Conservation (phyloP, 2,329 filamentous ascomycete species). For the Fusarium pilosicola region DNA sequence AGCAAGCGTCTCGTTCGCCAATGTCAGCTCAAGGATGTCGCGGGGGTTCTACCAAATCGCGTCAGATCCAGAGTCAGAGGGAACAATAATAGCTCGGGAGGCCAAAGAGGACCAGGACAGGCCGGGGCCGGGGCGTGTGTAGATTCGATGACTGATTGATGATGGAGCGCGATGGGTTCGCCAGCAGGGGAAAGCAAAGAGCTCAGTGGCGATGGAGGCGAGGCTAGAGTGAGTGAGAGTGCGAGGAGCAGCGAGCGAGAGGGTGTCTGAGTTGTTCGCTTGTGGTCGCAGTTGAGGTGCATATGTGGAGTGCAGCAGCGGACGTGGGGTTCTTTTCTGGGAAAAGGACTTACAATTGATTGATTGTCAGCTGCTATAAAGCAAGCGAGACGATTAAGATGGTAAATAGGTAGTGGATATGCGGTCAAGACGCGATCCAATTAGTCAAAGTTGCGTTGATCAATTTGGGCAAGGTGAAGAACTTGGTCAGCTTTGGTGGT, state of each 20-base stretch:
- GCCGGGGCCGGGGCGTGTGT: conserved; percentile 25
- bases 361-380: conserved; percentile 1
- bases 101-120: conserved; percentile 11
- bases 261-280: conserved; percentile 49
- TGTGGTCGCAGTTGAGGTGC: conserved; percentile 43
- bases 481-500: conserved; percentile 2
- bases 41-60: conserved; percentile 39
- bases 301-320: conserved; percentile 44
- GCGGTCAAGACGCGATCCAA: conserved; percentile 25
- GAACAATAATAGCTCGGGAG: conserved; percentile 10
- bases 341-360: conserved; percentile 25
- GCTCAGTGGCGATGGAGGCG: conserved; percentile 13
- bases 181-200: conserved; percentile 25
- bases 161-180: conserved; percentile 25
- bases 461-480: conserved; percentile 2
- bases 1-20: conserved; percentile 44
- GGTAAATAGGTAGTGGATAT: conserved; percentile 1
- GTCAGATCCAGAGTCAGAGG: conserved; percentile 38
- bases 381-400: conserved; percentile 27
- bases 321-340: conserved; percentile 53
- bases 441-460: background rate
- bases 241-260: conserved; percentile 31
- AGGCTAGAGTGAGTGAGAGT: conserved; percentile 25
- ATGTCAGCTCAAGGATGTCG: conserved; percentile 31
- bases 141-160: conserved; percentile 10